A percentile compares a stretch with the other conserved stretches of the same genome.
Evolutionary conservation across 352 stramenopile genomes (phyloP).

Genomic region (Globisporangium spiculum): DNA sequence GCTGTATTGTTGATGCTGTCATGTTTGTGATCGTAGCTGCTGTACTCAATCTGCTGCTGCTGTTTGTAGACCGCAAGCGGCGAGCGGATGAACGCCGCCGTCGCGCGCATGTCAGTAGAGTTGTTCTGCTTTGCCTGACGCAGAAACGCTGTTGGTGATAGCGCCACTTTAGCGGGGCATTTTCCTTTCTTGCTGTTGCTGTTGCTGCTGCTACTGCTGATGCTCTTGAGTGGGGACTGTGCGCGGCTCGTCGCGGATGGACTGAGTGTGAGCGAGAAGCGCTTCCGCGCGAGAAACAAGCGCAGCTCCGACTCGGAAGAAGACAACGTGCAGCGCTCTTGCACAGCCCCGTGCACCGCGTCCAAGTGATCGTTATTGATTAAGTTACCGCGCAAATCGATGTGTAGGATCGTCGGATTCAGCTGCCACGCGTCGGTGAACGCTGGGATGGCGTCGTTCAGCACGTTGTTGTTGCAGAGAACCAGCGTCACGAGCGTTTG

Average conservation of each 20-base stretch:
- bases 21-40: background rate
- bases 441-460: slow-evolving; percentile 41
- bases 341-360: slow-evolving; percentile 21
- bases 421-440: slow-evolving; percentile 32
- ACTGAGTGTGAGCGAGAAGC: slow-evolving; percentile 19
- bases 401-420: slow-evolving; percentile 36
- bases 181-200: slow-evolving; percentile 9
- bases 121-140: slow-evolving; percentile 16
- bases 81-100: slow-evolving; percentile 14
- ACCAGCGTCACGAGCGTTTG: slow-evolving; percentile 42
- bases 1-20: background rate
- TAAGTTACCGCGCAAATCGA: slow-evolving; percentile 61
- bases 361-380: slow-evolving; percentile 40
- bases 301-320: slow-evolving; percentile 37
- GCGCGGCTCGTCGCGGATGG: background rate
- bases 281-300: slow-evolving; percentile 44
- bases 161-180: slow-evolving; percentile 1
- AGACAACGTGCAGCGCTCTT: slow-evolving; percentile 26
- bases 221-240: slow-evolving; percentile 5
- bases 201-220: background rate
- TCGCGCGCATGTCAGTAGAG: background rate
- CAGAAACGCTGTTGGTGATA: slow-evolving; percentile 59
- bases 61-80: slow-evolving; percentile 22
- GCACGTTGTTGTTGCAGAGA: slow-evolving; percentile 60
- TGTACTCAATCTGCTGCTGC: background rate